phyloP scores from a whole-genome alignment of 305 asterid genomes.

The Fraxinus floribunda region DNA sequence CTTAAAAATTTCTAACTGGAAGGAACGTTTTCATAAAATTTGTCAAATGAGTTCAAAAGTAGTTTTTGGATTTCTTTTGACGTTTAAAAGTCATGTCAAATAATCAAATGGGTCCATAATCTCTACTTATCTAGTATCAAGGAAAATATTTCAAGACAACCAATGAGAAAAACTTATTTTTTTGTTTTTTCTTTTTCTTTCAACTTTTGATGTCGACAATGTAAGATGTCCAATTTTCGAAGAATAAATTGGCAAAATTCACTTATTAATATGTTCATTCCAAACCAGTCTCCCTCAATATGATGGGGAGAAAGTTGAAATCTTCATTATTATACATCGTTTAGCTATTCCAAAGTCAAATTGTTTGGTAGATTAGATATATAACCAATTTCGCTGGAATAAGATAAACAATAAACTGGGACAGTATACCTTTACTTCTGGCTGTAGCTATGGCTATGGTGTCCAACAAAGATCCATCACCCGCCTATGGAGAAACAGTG shows the following conservation, averaged over 20 bases:
- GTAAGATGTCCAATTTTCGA: neutral
- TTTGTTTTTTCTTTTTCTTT: too few species aligned
- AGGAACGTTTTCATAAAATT: too few species aligned
- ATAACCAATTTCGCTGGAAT: neutral
- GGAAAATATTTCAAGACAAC: neutral
- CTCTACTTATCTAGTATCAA: neutral
- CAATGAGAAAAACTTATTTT: neutral
- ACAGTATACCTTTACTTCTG: neutral
- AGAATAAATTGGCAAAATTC: neutral
- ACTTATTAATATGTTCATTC: neutral
- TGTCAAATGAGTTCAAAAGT: neutral
- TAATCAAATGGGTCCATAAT: neutral
- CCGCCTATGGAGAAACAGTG: constrained; percentile 39
- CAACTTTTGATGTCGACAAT: neutral
- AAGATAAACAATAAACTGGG: neutral
- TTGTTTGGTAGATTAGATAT: neutral
- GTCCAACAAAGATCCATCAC: constrained; percentile 32
- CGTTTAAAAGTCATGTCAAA: too few species aligned
- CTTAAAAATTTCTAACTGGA: too few species aligned
- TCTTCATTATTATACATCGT: neutral
- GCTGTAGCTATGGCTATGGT: constrained; percentile 15
- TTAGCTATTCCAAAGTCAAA: neutral
- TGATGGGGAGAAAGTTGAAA: neutral
- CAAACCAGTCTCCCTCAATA: neutral
- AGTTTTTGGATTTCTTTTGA: too few species aligned